A percentile compares a stretch with the other conserved stretches of the same genome.
phyloP scores from a whole-genome alignment of 352 stramenopile species.

The Phytophthora fragariae region DNA sequence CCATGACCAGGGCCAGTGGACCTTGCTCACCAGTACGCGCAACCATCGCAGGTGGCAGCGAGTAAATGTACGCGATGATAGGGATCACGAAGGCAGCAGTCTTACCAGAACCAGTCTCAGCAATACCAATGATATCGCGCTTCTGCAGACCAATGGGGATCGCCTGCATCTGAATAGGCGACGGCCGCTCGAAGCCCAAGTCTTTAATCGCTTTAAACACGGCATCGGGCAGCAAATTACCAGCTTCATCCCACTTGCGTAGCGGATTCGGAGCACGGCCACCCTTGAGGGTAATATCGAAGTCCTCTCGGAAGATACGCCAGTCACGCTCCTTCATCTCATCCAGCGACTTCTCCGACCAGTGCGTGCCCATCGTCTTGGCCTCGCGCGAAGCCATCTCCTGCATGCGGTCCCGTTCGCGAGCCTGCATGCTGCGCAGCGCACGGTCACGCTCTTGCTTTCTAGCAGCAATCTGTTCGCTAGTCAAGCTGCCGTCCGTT shows the following conservation, averaged over 20 bases:
- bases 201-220: slow-evolving; percentile 93
- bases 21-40: slow-evolving; percentile 93
- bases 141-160: slow-evolving; percentile 97
- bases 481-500: slow-evolving; percentile 63
- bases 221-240: slow-evolving; percentile 54
- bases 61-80: slow-evolving; percentile 96
- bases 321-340: slow-evolving; percentile 98
- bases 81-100: slow-evolving; percentile 98
- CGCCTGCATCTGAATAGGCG: slow-evolving; percentile 98
- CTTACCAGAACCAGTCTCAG: slow-evolving; percentile 99
- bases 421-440: slow-evolving; percentile 76
- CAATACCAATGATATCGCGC: slow-evolving; percentile 99
- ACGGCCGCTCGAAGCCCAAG: slow-evolving; percentile 96
- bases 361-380: slow-evolving; percentile 87
- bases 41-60: slow-evolving; percentile 86
- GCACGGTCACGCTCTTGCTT: slow-evolving; percentile 77
- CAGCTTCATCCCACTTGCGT: slow-evolving; percentile 92
- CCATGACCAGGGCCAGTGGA: slow-evolving; percentile 98
- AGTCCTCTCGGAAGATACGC: slow-evolving; percentile 99
- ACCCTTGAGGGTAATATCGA: slow-evolving; percentile 97
- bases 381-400: slow-evolving; percentile 78
- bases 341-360: slow-evolving; percentile 93
- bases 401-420: slow-evolving; percentile 61
- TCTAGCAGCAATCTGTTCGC: slow-evolving; percentile 63
- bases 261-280: slow-evolving; percentile 92